Conservation (phyloP, 306 rosid genomes). For the Geum urbanum region DNA sequence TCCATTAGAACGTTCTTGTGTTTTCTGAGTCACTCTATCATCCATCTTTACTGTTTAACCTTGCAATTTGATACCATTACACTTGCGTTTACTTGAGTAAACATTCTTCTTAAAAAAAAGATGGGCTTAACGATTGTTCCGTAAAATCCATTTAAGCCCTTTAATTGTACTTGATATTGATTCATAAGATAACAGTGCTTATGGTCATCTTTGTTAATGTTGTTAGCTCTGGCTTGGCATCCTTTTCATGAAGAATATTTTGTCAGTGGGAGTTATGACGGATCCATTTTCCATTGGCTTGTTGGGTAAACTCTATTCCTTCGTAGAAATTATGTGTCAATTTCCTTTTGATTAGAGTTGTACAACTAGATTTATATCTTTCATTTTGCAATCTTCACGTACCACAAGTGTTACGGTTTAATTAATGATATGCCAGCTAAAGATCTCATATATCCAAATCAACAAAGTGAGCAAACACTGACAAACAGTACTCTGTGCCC, state of each 20-base stretch:
- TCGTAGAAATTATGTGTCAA: not conserved
- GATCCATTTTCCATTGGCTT: constrained; percentile 98
- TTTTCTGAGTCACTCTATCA: not conserved
- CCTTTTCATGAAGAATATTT: constrained; percentile 98
- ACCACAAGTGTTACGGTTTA: not conserved
- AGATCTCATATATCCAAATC: not conserved
- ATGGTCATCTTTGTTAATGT: constrained; percentile 24
- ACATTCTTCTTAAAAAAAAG: not conserved
- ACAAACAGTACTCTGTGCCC: not conserved
- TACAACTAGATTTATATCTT: not conserved
- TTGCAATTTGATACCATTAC: not conserved
- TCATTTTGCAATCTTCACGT: not conserved
- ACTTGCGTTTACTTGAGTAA: not conserved
- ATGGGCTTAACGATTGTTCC: not conserved
- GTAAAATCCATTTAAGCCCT: not conserved
- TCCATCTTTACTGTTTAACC: not conserved
- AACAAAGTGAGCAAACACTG: not conserved
- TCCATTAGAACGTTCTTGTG: not conserved
- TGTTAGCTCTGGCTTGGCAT: constrained; percentile 95
- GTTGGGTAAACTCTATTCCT: constrained; percentile 61
- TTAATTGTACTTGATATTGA: constrained; percentile 10
- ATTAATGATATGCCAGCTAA: not conserved
- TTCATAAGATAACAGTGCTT: constrained; percentile 25
- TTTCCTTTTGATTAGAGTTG: not conserved
- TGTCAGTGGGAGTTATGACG: constrained; percentile 96